Conservation (phyloP, 192 early-diverging fungal species). For the Linnemannia hyalina region DNA sequence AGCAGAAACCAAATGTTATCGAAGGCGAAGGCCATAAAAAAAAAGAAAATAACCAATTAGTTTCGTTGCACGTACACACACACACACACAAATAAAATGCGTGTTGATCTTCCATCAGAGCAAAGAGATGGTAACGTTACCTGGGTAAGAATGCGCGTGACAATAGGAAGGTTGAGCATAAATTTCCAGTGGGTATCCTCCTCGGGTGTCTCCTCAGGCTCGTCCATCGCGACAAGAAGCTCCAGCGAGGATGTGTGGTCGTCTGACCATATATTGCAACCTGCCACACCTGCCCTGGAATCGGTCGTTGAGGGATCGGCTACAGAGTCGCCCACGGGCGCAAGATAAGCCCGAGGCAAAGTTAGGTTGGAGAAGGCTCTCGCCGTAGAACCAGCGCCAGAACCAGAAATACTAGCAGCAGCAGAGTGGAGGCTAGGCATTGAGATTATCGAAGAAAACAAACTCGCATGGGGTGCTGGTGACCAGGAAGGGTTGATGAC, state of each 20-base stretch:
- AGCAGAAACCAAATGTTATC: background rate
- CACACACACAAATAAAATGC: background rate
- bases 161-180: slow-evolving; percentile 19
- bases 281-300: background rate
- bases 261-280: background rate
- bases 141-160: slow-evolving; percentile 38
- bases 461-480: background rate
- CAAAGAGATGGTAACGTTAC: background rate
- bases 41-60: background rate
- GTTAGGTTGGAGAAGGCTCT: background rate
- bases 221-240: slow-evolving; percentile 30
- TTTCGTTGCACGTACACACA: background rate
- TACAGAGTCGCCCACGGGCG: background rate
- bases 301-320: background rate
- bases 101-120: background rate
- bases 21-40: background rate
- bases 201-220: slow-evolving; percentile 12
- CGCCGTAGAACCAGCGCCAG: background rate
- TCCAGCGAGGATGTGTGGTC: slow-evolving; percentile 15
- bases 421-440: background rate
- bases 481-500: slow-evolving; percentile 21
- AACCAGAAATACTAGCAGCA: background rate
- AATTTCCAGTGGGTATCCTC: slow-evolving; percentile 29
- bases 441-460: background rate
- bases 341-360: background rate